phyloP scores from a whole-genome alignment of 2,329 filamentous ascomycete species.

The Penicillium janthinellum region DNA sequence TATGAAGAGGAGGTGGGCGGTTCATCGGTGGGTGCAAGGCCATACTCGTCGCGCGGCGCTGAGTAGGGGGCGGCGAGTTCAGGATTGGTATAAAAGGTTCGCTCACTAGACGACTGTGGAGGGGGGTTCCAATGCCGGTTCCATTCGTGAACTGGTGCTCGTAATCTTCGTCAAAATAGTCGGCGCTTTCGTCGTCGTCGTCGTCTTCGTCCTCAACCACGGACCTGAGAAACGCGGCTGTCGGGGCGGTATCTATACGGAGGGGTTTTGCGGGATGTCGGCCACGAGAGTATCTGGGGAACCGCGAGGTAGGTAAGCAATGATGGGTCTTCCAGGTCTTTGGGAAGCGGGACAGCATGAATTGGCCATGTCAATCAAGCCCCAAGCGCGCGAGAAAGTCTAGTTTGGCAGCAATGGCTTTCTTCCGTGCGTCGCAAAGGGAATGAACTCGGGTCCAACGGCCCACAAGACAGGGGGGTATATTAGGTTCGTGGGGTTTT shows the following conservation, averaged over 20 bases:
- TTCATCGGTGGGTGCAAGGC: constrained; percentile 46
- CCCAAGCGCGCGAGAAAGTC: background rate
- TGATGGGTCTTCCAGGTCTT: constrained; percentile 29
- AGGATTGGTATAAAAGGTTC: constrained; percentile 58
- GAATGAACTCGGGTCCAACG: constrained; percentile 2
- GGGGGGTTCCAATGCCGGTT: constrained; percentile 30
- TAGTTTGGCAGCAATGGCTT: background rate
- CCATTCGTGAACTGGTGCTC: constrained; percentile 40
- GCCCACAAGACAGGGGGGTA: constrained; percentile 3
- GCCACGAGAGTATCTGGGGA: constrained; percentile 44
- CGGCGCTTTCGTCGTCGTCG: constrained; percentile 27
- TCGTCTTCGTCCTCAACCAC: constrained; percentile 33
- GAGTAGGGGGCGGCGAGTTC: constrained; percentile 69
- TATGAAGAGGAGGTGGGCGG: constrained; percentile 47
- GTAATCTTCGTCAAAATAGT: constrained; percentile 31
- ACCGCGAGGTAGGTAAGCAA: constrained; percentile 25
- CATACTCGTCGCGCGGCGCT: constrained; percentile 46
- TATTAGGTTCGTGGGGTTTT: background rate
- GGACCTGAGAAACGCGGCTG: constrained; percentile 25
- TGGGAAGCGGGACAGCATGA: constrained; percentile 24
- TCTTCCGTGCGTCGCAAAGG: background rate
- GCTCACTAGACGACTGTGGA: constrained; percentile 47
- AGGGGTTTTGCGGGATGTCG: constrained; percentile 36
- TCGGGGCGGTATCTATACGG: constrained; percentile 37
- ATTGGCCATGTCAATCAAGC: constrained; percentile 20